Conservation (phyloP, 2,329 filamentous ascomycete species). For the Paracamarosporium sp. region DNA sequence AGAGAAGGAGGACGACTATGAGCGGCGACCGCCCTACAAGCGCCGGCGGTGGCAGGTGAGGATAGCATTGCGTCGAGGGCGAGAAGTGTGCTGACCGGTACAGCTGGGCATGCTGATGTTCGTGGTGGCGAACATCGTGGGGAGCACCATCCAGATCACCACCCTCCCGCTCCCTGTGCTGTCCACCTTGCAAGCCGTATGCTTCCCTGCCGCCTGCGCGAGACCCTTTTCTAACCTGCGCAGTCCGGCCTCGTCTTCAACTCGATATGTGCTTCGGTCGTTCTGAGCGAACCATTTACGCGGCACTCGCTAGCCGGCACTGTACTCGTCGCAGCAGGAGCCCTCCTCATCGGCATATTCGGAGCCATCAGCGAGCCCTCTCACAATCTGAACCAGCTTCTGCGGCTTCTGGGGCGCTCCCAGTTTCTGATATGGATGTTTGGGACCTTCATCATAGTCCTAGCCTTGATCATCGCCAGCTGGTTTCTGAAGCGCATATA, state of each 20-base stretch:
- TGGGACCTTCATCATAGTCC: conserved; percentile 75
- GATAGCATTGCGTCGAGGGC: not conserved
- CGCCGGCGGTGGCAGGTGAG: conserved; percentile 86
- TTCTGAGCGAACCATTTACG: conserved; percentile 93
- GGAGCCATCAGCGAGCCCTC: conserved; percentile 93
- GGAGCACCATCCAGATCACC: conserved; percentile 96
- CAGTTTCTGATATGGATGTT: conserved; percentile 91
- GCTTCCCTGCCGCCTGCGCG: not conserved
- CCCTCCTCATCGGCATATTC: conserved; percentile 91
- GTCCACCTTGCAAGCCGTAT: conserved; percentile 85
- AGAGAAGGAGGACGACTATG: conserved; percentile 80
- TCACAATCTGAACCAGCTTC: conserved; percentile 82
- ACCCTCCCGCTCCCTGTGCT: conserved; percentile 92
- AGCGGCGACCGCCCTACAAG: conserved; percentile 84
- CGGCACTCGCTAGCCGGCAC: conserved; percentile 92
- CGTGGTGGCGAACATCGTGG: conserved; percentile 89
- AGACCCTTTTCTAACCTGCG: conserved; percentile 10
- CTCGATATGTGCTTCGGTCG: conserved; percentile 92
- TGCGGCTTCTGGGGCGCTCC: conserved; percentile 74
- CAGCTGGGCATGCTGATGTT: conserved; percentile 94
- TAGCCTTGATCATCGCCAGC: conserved; percentile 65
- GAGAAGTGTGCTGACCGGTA: conserved; percentile 19
- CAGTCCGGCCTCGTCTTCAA: conserved; percentile 95
- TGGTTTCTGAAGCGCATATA: conserved; percentile 48
- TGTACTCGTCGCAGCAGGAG: conserved; percentile 82